Evolutionary conservation across 1,284 basidiomycete species (phyloP).

Genomic region (Apiotrichum sp.): DNA sequence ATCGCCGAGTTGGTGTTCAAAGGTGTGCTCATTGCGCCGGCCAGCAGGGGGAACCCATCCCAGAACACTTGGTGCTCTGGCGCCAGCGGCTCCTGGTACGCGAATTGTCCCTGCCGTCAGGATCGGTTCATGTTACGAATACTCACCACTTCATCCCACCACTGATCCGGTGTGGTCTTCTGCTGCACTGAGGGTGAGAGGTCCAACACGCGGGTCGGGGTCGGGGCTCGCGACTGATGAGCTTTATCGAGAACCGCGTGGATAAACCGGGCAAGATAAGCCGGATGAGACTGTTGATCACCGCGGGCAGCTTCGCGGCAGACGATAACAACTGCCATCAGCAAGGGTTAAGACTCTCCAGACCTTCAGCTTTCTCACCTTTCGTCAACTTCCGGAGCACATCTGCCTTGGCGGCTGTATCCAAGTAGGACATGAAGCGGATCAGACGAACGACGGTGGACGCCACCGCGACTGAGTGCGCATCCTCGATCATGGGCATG

Average conservation of each 20-base stretch:
- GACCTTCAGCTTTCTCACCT: conserved; percentile 2
- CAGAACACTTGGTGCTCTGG: conserved; percentile 18
- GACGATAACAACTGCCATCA: conserved; percentile 19
- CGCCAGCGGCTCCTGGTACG: conserved; percentile 15
- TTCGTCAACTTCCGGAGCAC: conserved; percentile 17
- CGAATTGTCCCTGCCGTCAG: conserved; percentile 15
- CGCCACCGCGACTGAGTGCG: conserved; percentile 20
- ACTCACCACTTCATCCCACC: conserved; percentile 20
- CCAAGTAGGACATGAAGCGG: conserved; percentile 19
- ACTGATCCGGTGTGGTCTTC: conserved; percentile 17
- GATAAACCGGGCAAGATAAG: conserved; percentile 19
- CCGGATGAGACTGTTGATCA: conserved; percentile 17
- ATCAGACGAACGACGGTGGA: conserved; percentile 18
- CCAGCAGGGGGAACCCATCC: conserved; percentile 18
- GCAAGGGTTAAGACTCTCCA: neutral
- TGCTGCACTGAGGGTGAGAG: conserved; percentile 4
- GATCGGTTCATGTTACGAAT: neutral
- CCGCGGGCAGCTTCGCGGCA: conserved; percentile 21
- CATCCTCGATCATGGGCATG: conserved; percentile 25
- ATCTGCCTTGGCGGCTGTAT: conserved; percentile 12
- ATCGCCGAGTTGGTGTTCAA: conserved; percentile 1
- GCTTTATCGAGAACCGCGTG: conserved; percentile 21
- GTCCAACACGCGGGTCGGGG: neutral
- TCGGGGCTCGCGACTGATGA: conserved; percentile 9
- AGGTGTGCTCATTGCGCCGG: conserved; percentile 15